Conservation (phyloP, 371 early-diverging fungal genomes). For the Actinomucor elegans region DNA sequence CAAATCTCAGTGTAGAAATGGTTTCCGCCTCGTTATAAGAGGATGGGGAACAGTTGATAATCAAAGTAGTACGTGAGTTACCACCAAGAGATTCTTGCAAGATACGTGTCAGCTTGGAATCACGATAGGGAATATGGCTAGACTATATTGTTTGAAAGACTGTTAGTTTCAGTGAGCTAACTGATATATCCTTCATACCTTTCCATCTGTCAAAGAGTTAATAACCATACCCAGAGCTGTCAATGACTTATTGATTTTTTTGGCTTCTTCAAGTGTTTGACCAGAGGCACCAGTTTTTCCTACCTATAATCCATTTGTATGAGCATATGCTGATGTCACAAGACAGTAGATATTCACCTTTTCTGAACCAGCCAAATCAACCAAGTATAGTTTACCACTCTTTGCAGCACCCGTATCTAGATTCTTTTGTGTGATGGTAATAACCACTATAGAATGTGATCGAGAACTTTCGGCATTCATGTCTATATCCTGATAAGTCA, state of each 20-base stretch:
- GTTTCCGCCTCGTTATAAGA: constrained; percentile 97
- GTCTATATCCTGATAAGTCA: no score
- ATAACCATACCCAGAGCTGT: constrained; percentile 99
- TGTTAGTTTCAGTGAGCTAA: no score
- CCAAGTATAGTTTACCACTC: constrained; percentile 91
- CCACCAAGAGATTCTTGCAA: constrained; percentile 98
- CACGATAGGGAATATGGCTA: constrained; percentile 97
- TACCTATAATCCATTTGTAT: no score
- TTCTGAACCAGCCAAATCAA: constrained; percentile 99
- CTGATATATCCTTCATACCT: no score
- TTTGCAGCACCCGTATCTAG: constrained; percentile 85
- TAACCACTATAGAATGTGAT: constrained; percentile 97
- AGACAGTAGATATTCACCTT: no score
- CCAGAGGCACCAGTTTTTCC: constrained; percentile 98
- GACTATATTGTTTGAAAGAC: no score
- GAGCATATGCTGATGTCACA: no score
- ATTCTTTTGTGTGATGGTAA: constrained; percentile 93
- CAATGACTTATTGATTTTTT: constrained; percentile 99
- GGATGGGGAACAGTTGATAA: constrained; percentile 96
- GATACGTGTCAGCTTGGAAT: constrained; percentile 97
- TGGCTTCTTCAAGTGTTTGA: constrained; percentile 98
- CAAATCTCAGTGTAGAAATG: constrained; percentile 94
- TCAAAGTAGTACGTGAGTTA: constrained; percentile 94
- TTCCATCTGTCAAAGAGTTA: constrained; percentile 91
- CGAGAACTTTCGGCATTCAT: constrained; percentile 98